Evolutionary conservation across 108 stramenopile genomes (phyloP).

Genomic region (Cafeteria roenbergensis): DNA sequence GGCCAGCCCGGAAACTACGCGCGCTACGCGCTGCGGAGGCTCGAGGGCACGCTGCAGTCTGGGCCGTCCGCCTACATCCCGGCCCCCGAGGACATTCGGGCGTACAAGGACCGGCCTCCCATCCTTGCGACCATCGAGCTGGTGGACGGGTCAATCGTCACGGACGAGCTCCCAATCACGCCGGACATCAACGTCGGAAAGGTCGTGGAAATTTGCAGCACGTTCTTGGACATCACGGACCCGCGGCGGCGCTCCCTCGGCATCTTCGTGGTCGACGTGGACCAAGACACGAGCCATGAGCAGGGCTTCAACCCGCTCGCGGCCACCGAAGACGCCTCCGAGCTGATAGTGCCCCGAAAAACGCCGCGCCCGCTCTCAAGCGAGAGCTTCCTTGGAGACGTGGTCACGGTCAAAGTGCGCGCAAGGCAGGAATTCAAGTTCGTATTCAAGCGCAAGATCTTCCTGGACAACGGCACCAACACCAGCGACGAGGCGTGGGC

Average conservation of each 20-base stretch:
- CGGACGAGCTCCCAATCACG: constrained; percentile 49
- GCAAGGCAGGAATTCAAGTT: constrained; percentile 48
- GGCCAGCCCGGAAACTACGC: constrained; percentile 45
- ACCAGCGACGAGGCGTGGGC: constrained; percentile 18
- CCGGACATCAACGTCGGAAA: constrained; percentile 53
- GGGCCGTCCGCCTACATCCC: constrained; percentile 49
- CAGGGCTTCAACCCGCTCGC: constrained; percentile 5
- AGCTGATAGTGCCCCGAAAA: constrained; percentile 14
- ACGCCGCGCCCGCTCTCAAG: constrained; percentile 47
- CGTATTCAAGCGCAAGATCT: constrained; percentile 54
- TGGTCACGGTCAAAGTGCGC: constrained; percentile 46
- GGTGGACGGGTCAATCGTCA: constrained; percentile 45
- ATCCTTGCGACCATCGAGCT: constrained; percentile 51
- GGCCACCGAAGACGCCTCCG: constrained; percentile 9
- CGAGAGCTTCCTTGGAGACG: constrained; percentile 52
- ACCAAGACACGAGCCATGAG: constrained; percentile 29
- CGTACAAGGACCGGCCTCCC: constrained; percentile 57
- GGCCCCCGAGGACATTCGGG: constrained; percentile 45
- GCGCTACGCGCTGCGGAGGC: constrained; percentile 41
- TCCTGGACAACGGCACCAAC: constrained; percentile 25
- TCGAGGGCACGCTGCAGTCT: constrained; percentile 47
- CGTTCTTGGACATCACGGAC: constrained; percentile 42
- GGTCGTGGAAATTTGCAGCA: constrained; percentile 47
- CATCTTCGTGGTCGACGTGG: constrained; percentile 49
- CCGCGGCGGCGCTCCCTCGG: constrained; percentile 35